phyloP scores from a whole-genome alignment of 2,329 filamentous ascomycete genomes.

The Aureobasidium leucospermi region DNA sequence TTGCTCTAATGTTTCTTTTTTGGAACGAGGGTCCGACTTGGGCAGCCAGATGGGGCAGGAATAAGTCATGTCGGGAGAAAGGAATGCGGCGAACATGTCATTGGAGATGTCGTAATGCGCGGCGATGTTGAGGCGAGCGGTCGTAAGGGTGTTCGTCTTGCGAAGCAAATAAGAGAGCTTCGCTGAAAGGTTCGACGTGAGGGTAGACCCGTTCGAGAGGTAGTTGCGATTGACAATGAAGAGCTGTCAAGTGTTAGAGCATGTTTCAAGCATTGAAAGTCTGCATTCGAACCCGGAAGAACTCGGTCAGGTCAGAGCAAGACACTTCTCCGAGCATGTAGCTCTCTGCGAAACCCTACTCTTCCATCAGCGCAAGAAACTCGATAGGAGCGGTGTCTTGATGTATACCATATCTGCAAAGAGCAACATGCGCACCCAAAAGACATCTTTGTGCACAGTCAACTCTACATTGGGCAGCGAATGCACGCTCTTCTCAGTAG shows the following conservation, averaged over 20 bases:
- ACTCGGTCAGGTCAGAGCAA: slow-evolving; percentile 58
- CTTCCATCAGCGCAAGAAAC: neutral
- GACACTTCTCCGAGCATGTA: slow-evolving; percentile 68
- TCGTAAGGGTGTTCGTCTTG: slow-evolving; percentile 40
- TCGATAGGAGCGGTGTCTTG: slow-evolving; percentile 11
- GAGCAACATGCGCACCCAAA: slow-evolving; percentile 62
- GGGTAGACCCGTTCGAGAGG: slow-evolving; percentile 57
- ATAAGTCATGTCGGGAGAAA: slow-evolving; percentile 71
- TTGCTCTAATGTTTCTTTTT: slow-evolving; percentile 52
- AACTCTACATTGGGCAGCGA: slow-evolving; percentile 46
- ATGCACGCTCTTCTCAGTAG: slow-evolving; percentile 31
- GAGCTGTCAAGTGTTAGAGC: slow-evolving; percentile 38
- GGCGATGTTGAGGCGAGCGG: slow-evolving; percentile 57
- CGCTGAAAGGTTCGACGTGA: slow-evolving; percentile 52
- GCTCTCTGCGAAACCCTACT: slow-evolving; percentile 57
- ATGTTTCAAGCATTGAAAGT: neutral
- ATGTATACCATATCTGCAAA: slow-evolving; percentile 58
- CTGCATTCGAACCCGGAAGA: slow-evolving; percentile 44
- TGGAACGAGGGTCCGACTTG: slow-evolving; percentile 32
- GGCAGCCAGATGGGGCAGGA: slow-evolving; percentile 61
- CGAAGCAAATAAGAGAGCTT: slow-evolving; percentile 49
- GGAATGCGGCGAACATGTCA: slow-evolving; percentile 66
- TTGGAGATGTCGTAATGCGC: slow-evolving; percentile 73
- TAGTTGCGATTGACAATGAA: slow-evolving; percentile 63
- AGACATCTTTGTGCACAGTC: slow-evolving; percentile 56